These are phyloP conservation scores for Ordospora pajunii DNA, from an alignment of 371 early-diverging fungal genomes.

Conservation along the genomic window DNA sequence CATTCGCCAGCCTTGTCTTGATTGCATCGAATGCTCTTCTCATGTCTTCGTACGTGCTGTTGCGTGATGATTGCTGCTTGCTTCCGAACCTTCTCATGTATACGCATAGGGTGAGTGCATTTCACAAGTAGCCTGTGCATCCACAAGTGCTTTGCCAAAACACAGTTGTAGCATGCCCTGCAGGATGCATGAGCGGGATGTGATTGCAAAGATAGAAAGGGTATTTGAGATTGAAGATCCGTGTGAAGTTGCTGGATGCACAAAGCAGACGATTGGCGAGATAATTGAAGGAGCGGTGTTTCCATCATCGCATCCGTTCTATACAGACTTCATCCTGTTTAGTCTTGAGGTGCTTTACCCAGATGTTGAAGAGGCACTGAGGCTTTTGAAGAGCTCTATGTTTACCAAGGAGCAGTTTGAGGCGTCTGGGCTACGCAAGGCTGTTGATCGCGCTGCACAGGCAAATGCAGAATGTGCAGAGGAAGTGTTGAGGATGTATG, in stretches of 20 bases:
- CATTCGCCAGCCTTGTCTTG: neutral
- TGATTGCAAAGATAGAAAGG: neutral
- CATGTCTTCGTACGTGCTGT: neutral
- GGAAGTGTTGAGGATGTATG: neutral
- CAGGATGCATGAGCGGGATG: neutral
- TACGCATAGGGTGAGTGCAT: neutral
- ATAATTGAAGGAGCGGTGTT: neutral
- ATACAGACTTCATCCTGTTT: neutral
- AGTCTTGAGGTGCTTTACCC: neutral
- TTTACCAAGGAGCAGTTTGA: neutral
- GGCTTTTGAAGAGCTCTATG: neutral
- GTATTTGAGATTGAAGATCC: neutral
- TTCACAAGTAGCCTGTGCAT: neutral
- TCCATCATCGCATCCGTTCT: neutral
- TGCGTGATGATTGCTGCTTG: neutral
- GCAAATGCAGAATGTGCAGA: neutral
- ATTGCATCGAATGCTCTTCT: neutral
- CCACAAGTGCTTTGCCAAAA: neutral
- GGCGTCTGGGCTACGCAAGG: neutral
- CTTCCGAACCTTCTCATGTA: neutral
- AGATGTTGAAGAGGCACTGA: neutral
- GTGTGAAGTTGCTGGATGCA: neutral
- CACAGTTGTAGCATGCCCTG: neutral
- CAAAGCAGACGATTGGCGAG: neutral
- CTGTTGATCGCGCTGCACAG: neutral